A percentile compares a stretch with the other conserved stretches of the same genome.
Evolutionary conservation across 805 yeast species (phyloP).

Genomic region (Teunomyces cretensis): DNA sequence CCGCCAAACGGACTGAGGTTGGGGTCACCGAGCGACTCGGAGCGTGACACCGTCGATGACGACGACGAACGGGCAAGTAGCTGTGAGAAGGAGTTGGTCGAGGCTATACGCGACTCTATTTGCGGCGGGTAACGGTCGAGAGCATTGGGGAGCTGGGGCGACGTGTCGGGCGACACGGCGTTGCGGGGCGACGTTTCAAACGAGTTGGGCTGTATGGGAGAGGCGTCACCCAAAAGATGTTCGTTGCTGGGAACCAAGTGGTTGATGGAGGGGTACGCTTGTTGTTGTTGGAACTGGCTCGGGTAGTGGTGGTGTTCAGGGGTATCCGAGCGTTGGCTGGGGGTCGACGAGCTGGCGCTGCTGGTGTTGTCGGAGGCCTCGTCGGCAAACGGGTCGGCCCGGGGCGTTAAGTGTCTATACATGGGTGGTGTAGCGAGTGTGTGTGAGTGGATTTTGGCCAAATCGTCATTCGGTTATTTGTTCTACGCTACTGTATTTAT

Average conservation of each 20-base stretch:
- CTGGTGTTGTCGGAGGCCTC: neutral
- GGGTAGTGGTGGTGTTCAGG: neutral
- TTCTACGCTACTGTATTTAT: neutral
- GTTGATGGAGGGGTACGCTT: neutral
- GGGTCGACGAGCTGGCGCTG: no score
- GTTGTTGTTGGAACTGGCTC: neutral
- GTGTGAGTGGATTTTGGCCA: neutral
- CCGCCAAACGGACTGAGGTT: constrained; percentile 95
- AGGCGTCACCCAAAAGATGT: neutral
- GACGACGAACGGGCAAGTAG: neutral
- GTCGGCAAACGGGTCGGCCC: neutral
- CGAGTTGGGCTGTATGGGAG: neutral
- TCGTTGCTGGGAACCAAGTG: constrained; percentile 3
- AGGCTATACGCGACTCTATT: neutral
- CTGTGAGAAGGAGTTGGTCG: neutral
- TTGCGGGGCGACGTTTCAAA: neutral
- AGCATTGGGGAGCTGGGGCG: neutral
- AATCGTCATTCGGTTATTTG: neutral
- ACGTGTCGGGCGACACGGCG: neutral
- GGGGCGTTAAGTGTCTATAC: constrained; percentile 2
- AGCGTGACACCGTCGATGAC: neutral
- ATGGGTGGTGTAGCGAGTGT: neutral
- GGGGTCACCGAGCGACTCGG: constrained; percentile 18
- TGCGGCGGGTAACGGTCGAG: neutral
- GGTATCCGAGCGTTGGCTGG: neutral